phyloP scores from a whole-genome alignment of 1,284 basidiomycete species.

The Meripilus lineatus region DNA sequence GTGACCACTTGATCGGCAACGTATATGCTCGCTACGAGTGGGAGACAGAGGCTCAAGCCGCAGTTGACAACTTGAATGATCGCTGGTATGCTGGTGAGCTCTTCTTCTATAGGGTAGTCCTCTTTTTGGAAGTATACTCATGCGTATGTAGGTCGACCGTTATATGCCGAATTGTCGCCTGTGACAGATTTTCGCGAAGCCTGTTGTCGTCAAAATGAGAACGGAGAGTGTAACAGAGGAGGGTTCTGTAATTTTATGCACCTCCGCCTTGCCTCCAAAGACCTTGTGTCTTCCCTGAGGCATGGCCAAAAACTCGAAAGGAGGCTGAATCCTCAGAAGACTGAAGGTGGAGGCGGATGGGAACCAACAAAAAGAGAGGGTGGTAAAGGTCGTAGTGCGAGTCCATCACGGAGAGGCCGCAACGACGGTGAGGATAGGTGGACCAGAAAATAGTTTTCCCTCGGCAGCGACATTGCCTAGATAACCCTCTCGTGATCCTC shows the following conservation, averaged over 20 bases:
- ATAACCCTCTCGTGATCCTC: conserved; percentile 1
- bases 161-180: conserved; percentile 98
- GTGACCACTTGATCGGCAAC: conserved; percentile 97
- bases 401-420: conserved; percentile 55
- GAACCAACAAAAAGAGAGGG: conserved; percentile 66
- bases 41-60: conserved; percentile 95
- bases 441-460: conserved; percentile 36
- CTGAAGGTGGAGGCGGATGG: conserved; percentile 68
- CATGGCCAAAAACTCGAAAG: conserved; percentile 84
- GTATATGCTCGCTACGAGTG: conserved; percentile 98
- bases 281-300: conserved; percentile 74
- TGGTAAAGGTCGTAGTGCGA: conserved; percentile 65
- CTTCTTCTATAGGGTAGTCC: neutral
- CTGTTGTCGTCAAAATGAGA: conserved; percentile 97
- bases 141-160: conserved; percentile 65
- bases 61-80: conserved; percentile 91
- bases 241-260: conserved; percentile 99
- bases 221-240: conserved; percentile 93
- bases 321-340: conserved; percentile 62
- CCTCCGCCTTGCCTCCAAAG: conserved; percentile 80
- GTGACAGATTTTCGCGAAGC: conserved; percentile 99
- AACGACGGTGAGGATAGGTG: conserved; percentile 73
- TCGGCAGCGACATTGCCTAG: no score
- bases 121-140: conserved; percentile 2
- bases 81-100: conserved; percentile 94